Conservation (phyloP, 2,329 filamentous ascomycete species). For the Fusarium sp. region DNA sequence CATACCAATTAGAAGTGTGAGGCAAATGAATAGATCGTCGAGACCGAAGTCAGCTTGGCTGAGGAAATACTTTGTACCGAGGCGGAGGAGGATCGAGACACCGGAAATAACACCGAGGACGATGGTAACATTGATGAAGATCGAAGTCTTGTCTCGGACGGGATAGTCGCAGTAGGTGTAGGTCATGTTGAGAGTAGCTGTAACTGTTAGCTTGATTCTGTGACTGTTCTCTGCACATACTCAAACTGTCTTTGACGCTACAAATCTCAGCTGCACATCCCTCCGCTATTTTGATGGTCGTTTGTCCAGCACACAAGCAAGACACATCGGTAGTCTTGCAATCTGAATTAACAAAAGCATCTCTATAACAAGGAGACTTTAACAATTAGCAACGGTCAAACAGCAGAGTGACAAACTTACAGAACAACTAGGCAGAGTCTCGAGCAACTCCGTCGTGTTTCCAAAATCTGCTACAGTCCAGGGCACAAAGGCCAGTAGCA, state of each 20-base stretch:
- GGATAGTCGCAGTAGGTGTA: slow-evolving; percentile 31
- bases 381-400: slow-evolving; percentile 12
- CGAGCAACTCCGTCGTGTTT: slow-evolving; percentile 30
- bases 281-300: slow-evolving; percentile 32
- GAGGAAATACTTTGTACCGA: slow-evolving; percentile 44
- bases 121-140: slow-evolving; percentile 30
- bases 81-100: slow-evolving; percentile 51
- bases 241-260: slow-evolving; percentile 14
- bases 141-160: slow-evolving; percentile 15
- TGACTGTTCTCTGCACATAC: background rate
- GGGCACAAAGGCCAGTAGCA: slow-evolving; percentile 37
- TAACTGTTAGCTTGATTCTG: background rate
- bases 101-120: slow-evolving; percentile 48
- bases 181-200: slow-evolving; percentile 23
- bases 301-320: slow-evolving; percentile 39
- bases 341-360: slow-evolving; percentile 6
- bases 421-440: slow-evolving; percentile 33
- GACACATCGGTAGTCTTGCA: slow-evolving; percentile 37
- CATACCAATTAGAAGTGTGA: slow-evolving; percentile 36
- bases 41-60: slow-evolving; percentile 46
- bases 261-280: slow-evolving; percentile 14
- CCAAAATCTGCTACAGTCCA: slow-evolving; percentile 17
- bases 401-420: slow-evolving; percentile 12
- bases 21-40: slow-evolving; percentile 47
- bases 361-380: slow-evolving; percentile 11